Evolutionary conservation across 148 eudicot genomes (phyloP).

Genomic region (Euryodendron excelsum): DNA sequence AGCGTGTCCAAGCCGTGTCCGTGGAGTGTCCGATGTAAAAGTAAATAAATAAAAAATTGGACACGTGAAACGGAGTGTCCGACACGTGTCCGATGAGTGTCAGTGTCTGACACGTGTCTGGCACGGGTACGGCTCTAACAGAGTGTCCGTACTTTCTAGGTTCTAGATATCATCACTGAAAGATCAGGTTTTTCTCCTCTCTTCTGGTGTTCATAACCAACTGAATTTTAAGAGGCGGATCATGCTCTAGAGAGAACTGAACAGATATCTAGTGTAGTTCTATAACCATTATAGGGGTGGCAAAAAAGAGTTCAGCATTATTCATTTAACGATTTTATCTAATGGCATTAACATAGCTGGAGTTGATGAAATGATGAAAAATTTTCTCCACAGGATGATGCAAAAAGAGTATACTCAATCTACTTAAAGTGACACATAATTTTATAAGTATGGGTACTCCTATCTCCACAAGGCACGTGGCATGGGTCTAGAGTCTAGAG

Average conservation of each 20-base stretch:
- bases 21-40: no score
- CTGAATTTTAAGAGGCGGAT: background rate
- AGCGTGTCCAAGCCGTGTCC: no score
- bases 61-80: no score
- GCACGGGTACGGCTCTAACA: no score
- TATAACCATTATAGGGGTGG: background rate
- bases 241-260: background rate
- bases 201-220: background rate
- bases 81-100: no score
- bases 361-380: background rate
- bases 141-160: no score
- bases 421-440: background rate
- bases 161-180: background rate
- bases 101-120: no score
- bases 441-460: no score
- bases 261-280: background rate
- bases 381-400: background rate
- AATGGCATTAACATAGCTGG: background rate
- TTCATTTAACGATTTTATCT: background rate
- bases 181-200: background rate
- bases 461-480: no score
- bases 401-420: background rate
- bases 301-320: background rate
- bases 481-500: no score
- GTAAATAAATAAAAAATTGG: no score